Evolutionary conservation across 805 yeast genomes (phyloP), one percentile per base, ranked within the genome.

Genomic region (Barnettozyma sucrosica): DNA sequence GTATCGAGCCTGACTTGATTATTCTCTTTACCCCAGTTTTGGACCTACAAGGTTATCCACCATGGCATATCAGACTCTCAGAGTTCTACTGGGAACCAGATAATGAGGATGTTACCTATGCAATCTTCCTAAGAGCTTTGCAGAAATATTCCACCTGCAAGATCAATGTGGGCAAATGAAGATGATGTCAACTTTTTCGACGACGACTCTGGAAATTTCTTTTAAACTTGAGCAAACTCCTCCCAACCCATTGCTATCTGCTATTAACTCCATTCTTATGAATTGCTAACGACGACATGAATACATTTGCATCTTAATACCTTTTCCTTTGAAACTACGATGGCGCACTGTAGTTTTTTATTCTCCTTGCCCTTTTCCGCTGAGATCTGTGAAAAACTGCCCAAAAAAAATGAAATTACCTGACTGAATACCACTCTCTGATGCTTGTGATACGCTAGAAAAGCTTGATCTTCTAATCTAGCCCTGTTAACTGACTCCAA

Each of bases 11-110:
- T 0, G 99, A 93, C 63, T 74, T 93, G 53, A 70, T 93, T 42
- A 71, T 93, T 26, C 68, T 86, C 45, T 93, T 92, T 64, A 89
- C 89, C 19, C 96, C 97, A n/a, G 72, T 75, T 11, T 71, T 93
- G 53, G 95, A 89, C 63, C 74, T 93, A 43, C 95, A 89, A 66
- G 97, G 96, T 16, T 93, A 83, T 65, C 98, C 98, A 19, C 99
- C 99, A 25, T 93, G 99, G 99, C 98, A 92, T 62, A 79, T 89
- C 32, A 77, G 99, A 52, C 75, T 95, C 45, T 79, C 89, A 7
- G 99, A 93, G 62, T 80, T 93, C 59, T 90, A 83, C 67, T 86
- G 95, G 87, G 92, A 89, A 61, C 84, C 85, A 2, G 96, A 88
- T 64, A 89, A 89, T 64, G 80, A 75, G 50, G 80, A 76, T 47